Evolutionary conservation across 345 rosid genomes (phyloP), one percentile per base, ranked within the genome.

Genomic region (Lepidium sativum): DNA sequence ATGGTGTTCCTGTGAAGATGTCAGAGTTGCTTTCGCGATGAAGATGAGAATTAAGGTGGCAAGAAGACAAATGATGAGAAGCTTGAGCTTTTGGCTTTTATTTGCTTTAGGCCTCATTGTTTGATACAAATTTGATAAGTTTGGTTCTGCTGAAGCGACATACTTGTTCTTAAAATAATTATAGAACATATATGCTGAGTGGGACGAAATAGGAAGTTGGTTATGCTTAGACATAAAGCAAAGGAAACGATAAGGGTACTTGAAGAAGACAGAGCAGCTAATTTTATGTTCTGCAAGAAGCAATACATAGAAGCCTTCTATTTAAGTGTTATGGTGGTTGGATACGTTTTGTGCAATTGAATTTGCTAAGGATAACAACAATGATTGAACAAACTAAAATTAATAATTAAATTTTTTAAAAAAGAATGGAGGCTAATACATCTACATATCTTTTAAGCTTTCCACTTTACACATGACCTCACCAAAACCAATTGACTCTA

Each of bases 41-140:
- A 92, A 84, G 38, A 89, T 74, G 32, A 92, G 65, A 39, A 81
- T 45, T 48, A 87, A 85, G 18, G 85, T 80, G 43, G 91, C 54
- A 42, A 92, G 78, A 39, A 83, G 74, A 38, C 83, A 81, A 5
- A 86, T 59, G 10, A 87, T 64, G 59, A 92, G 89, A 71, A 87
- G 63, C 79, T 86, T 89, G 33, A 77, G 70, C 66, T 75, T 70
- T 38, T 83, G 63, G 51, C 76, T 71, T 56, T 78, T 80, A 54
- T 73, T 83, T 60, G 73, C 53, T 71, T 80, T 88, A 66, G 95
- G 64, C 83, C 92, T 86, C 96, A 92, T 91, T 63, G 37, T 38
- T 15, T 45, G 27, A n/a, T 65, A 44, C 35, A 7, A 37, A 63
- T 12, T 38, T 25, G 48, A 42, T 10, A 37, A 47, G 17, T 52